Conservation (phyloP, 1,284 basidiomycete species). For the Naganishia cerealis region DNA sequence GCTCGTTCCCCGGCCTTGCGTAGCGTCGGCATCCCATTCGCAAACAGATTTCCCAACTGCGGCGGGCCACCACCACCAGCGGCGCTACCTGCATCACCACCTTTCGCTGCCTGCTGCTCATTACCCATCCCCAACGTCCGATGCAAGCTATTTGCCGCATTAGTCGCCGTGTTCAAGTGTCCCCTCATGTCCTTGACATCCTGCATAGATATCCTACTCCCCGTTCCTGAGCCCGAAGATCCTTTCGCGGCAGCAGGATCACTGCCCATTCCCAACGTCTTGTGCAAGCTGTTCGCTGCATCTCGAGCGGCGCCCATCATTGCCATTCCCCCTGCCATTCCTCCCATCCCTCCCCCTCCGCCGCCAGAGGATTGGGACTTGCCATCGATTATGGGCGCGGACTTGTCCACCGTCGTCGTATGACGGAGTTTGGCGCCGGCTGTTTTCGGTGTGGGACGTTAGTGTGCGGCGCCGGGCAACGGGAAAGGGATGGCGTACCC, state of each 20-base stretch:
- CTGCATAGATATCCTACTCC: slow-evolving; percentile 8
- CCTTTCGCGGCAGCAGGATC: slow-evolving; percentile 28
- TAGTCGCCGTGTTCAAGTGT: slow-evolving; percentile 28
- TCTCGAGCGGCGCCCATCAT: slow-evolving; percentile 5
- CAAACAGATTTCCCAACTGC: slow-evolving; percentile 79
- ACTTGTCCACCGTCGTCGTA: slow-evolving; percentile 74
- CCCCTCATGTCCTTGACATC: slow-evolving; percentile 18
- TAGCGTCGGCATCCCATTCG: slow-evolving; percentile 84
- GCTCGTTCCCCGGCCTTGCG: slow-evolving; percentile 69
- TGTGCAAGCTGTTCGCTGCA: slow-evolving; percentile 20
- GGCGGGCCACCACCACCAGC: slow-evolving; percentile 57
- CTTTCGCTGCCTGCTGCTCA: slow-evolving; percentile 25
- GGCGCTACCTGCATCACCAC: slow-evolving; percentile 44
- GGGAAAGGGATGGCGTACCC: background rate
- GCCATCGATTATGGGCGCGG: slow-evolving; percentile 65
- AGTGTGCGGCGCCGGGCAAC: background rate
- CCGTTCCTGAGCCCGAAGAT: slow-evolving; percentile 28
- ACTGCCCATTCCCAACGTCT: slow-evolving; percentile 19
- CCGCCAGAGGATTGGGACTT: slow-evolving; percentile 50
- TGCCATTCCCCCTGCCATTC: slow-evolving; percentile 20
- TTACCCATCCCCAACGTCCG: slow-evolving; percentile 21
- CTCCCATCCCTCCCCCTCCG: slow-evolving; percentile 31
- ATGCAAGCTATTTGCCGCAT: slow-evolving; percentile 20
- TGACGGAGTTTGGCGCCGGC: slow-evolving; percentile 23
- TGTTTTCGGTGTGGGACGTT: background rate